Conservation (phyloP, 164 flowering plant genomes). For the Dillenia turbinata region DNA sequence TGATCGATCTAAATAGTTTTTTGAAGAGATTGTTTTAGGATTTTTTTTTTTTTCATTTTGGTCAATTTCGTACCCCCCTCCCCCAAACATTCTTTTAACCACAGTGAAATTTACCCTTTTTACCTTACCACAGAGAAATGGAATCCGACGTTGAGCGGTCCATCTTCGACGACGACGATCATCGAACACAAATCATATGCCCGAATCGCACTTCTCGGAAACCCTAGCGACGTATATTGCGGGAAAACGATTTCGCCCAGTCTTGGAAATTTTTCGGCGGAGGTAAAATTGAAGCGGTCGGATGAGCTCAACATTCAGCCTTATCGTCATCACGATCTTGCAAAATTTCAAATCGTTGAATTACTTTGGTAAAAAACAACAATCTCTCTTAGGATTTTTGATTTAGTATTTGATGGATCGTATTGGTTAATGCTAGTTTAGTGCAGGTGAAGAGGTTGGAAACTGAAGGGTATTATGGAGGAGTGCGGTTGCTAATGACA, state of each 20-base stretch:
- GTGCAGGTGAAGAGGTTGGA: constrained; percentile 63
- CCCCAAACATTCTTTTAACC: too few relatives aligned
- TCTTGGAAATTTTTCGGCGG: constrained; percentile 79
- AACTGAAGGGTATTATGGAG: constrained; percentile 94
- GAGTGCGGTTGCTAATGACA: constrained; percentile 90
- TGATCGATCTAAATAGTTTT: too few relatives aligned
- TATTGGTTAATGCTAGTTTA: neutral
- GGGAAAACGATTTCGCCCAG: constrained; percentile 79
- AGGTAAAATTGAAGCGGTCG: constrained; percentile 63
- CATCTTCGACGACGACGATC: neutral
- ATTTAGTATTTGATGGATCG: too few relatives aligned
- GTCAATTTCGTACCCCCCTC: too few relatives aligned
- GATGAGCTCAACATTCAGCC: constrained; percentile 66
- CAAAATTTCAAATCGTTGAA: constrained; percentile 57
- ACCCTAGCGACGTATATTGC: constrained; percentile 88
- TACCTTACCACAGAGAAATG: too few relatives aligned
- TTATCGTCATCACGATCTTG: constrained; percentile 77
- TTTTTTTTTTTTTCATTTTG: too few relatives aligned
- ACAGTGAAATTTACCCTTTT: too few relatives aligned
- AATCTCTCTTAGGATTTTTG: neutral
- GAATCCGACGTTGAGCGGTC: too few relatives aligned
- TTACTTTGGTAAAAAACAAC: constrained; percentile 39
- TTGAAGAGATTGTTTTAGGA: too few relatives aligned
- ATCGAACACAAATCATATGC: constrained; percentile 76
- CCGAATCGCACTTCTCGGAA: constrained; percentile 76